Conservation (phyloP, 1,139 yeast species). For the Yamadazyma sp. region DNA sequence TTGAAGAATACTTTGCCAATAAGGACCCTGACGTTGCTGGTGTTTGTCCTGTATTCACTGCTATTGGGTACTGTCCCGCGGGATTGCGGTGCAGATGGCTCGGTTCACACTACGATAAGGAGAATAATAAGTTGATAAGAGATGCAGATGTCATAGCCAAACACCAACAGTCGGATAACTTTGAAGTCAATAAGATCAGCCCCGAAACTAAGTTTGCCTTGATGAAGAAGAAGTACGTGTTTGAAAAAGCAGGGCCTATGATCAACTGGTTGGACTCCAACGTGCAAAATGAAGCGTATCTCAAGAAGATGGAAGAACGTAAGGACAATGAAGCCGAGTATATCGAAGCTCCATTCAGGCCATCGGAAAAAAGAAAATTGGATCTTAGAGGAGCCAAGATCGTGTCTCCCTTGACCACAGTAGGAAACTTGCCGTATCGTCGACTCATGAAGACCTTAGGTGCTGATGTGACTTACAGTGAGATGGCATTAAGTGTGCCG, state of each 20-base stretch:
- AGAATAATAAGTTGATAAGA: slow-evolving; percentile 43
- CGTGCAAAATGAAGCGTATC: slow-evolving; percentile 38
- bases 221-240: slow-evolving; percentile 62
- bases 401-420: slow-evolving; percentile 94
- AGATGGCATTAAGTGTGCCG: slow-evolving; percentile 91
- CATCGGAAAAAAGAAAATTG: slow-evolving; percentile 77
- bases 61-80: slow-evolving; percentile 86
- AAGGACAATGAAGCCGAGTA: slow-evolving; percentile 44
- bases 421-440: slow-evolving; percentile 94
- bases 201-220: slow-evolving; percentile 53
- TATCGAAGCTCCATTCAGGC: slow-evolving; percentile 73
- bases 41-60: slow-evolving; percentile 76
- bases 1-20: slow-evolving; percentile 57
- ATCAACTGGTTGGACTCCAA: slow-evolving; percentile 54
- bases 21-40: slow-evolving; percentile 77
- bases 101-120: slow-evolving; percentile 63
- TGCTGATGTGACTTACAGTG: slow-evolving; percentile 91
- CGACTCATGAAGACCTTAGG: slow-evolving; percentile 89
- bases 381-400: slow-evolving; percentile 74
- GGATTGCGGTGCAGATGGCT: slow-evolving; percentile 95
- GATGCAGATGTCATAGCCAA: slow-evolving; percentile 39
- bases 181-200: slow-evolving; percentile 68
- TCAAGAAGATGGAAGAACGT: slow-evolving; percentile 32
- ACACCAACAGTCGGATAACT: slow-evolving; percentile 28
- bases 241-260: slow-evolving; percentile 54